Base-by-base conservation (phyloP, 2,329 filamentous ascomycete species). In the Teratosphaeria gauchensis region DNA sequence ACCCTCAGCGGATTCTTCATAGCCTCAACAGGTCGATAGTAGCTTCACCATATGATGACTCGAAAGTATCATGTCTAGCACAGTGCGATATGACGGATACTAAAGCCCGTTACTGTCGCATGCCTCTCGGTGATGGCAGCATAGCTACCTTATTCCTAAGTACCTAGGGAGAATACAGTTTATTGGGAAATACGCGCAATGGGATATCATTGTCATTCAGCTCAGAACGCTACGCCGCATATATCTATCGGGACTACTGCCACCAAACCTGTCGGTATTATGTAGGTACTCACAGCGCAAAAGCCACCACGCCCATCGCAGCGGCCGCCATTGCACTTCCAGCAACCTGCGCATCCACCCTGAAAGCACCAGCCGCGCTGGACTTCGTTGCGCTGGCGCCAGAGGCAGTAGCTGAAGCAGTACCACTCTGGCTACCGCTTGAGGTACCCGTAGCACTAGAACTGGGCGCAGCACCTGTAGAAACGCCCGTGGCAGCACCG, bases 401-500 rank as follows among this genome's bases (percentile, higher is more conserved):
- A 0, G 63, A 61, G 16, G 62, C 58, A 52, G 57, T 60, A 35
- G 59, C 62, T 0, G 63, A 60, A 12, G 62, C 58, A 52, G 57
- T 60, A 42, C 58, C n/a, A 5, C 53, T 48, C 3, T n/a, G 33
- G 19, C 21, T 56, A 14, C 52, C 32, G 42, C 46, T 51, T 21
- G 56, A 53, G 4, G 28, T 55, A 5, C 28, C 35, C n/a, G 55
- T 55, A 21, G 33, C 54, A 19, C 51, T 54, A 21, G 24, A 9
- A 33, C 54, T 56, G 14, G 58, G 16, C 24, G 59, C 58, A 31
- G 57, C 59, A 28, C 57, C 67, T 3, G 67, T 68, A 48, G 66
- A 59, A 32, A 69, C 53, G 16, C 60, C 62, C 30, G 55, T 71
- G 58, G 12, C 59, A 19, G 38, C 38, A 74, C 74, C 57, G 5